Percentiles rank a stretch among this genome's conserved stretches.
These are phyloP conservation scores for Myrmaecium sp. DNA, from an alignment of 2,329 filamentous ascomycete species.

Conservation along the genomic window DNA sequence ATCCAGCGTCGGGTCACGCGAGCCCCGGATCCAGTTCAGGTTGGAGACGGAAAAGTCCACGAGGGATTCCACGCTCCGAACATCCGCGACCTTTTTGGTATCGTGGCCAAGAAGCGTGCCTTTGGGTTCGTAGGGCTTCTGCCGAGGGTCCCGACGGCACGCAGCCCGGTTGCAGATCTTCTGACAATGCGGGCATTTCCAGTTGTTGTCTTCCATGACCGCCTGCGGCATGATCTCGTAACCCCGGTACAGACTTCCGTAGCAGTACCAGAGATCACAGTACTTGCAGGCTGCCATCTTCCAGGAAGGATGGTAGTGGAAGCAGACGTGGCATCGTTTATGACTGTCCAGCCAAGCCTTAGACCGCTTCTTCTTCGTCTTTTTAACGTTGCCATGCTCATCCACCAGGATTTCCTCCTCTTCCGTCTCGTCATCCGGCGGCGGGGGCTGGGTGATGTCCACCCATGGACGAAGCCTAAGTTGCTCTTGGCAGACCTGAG, in stretches of 20 bases:
- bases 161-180: conserved; percentile 74
- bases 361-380: conserved; percentile 43
- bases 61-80: conserved; percentile 73
- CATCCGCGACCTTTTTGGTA: conserved; percentile 77
- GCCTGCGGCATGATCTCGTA: conserved; percentile 79
- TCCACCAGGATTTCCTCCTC: conserved; percentile 41
- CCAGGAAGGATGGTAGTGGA: conserved; percentile 63
- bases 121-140: conserved; percentile 68
- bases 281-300: conserved; percentile 66
- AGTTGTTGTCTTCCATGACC: conserved; percentile 63
- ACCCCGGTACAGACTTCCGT: conserved; percentile 78
- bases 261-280: conserved; percentile 71
- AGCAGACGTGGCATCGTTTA: conserved; percentile 65
- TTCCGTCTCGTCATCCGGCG: conserved; percentile 27
- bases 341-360: conserved; percentile 33
- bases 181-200: conserved; percentile 78
- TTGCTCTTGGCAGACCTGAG: conserved; percentile 88
- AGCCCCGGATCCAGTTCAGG: conserved; percentile 57
- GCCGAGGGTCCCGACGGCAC: conserved; percentile 54
- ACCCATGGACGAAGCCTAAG: conserved; percentile 64
- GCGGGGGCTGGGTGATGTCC: conserved; percentile 51
- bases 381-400: conserved; percentile 46
- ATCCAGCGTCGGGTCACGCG: conserved; percentile 24
- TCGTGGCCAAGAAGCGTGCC: conserved; percentile 81
- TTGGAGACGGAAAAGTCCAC: conserved; percentile 89